Conservation (phyloP, 306 rosid genomes). For the Adenanthera pavonina region DNA sequence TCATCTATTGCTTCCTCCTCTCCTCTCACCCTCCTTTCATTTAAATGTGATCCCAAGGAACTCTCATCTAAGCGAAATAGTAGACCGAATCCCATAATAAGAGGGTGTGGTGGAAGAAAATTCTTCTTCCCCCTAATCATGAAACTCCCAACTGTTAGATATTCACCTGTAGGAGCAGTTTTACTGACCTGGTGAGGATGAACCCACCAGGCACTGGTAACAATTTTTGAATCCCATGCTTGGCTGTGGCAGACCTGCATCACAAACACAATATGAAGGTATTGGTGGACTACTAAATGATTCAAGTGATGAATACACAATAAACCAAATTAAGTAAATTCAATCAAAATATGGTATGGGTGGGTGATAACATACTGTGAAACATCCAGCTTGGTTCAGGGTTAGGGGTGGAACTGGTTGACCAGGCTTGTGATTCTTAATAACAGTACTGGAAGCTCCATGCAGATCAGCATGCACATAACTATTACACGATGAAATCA, state of each 20-base stretch:
- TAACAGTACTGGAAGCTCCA: conserved; percentile 93
- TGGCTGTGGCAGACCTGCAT: conserved; percentile 94
- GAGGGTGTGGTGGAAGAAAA: conserved; percentile 97
- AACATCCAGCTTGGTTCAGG: conserved; percentile 95
- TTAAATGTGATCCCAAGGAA: conserved; percentile 95
- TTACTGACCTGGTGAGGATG: conserved; percentile 96
- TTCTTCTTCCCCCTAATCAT: conserved; percentile 97
- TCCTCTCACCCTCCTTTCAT: conserved; percentile 98
- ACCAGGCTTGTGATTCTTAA: conserved; percentile 88
- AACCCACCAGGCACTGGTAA: conserved; percentile 99
- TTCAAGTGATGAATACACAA: conserved; percentile 39
- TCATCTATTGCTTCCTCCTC: conserved; percentile 86
- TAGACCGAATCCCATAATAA: conserved; percentile 93
- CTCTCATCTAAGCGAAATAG: conserved; percentile 98
- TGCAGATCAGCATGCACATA: conserved; percentile 96
- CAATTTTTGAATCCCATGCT: conserved; percentile 99
- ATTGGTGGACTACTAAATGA: conserved; percentile 36
- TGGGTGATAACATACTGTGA: conserved; percentile 65
- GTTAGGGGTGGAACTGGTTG: conserved; percentile 94
- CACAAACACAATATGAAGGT: conserved; percentile 32
- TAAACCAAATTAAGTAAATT: conserved; percentile 31
- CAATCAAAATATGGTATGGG: conserved; percentile 29
- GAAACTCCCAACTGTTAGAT: conserved; percentile 97
- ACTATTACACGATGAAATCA: conserved; percentile 57
- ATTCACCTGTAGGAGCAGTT: conserved; percentile 99